Percentiles rank a stretch among this genome's conserved stretches.
Evolutionary conservation across 176 grass and related monocot genomes (phyloP).

Genomic region (Avena sativa): DNA sequence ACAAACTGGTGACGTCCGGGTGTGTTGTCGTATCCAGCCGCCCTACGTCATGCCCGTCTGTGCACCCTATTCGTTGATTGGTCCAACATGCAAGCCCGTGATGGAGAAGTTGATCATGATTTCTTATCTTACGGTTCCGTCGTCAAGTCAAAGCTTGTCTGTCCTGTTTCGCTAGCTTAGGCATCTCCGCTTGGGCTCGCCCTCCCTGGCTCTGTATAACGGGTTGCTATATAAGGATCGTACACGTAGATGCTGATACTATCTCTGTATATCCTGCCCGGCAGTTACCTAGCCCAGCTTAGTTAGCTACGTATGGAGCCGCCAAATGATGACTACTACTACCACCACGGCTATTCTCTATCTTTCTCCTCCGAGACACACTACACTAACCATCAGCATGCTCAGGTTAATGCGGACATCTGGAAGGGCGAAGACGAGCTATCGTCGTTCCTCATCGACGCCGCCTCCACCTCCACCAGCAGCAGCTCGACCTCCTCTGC

Average conservation of each 20-base stretch:
- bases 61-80: neutral
- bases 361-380: neutral
- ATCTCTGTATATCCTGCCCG: neutral
- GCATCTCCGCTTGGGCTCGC: neutral
- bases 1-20: neutral
- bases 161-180: neutral
- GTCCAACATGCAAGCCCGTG: neutral
- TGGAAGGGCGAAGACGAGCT: neutral
- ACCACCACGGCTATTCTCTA: neutral
- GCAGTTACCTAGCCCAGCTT: neutral
- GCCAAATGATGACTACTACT: neutral
- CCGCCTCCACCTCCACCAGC: neutral
- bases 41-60: conserved; percentile 1
- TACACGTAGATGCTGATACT: neutral
- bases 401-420: neutral
- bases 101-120: neutral
- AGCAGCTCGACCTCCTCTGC: neutral
- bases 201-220: no score
- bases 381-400: neutral
- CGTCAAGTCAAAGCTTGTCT: conserved; percentile 25
- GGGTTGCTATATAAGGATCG: conserved; percentile 7
- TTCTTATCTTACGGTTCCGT: neutral
- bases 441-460: conserved; percentile 1
- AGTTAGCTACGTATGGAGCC: neutral
- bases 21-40: conserved; percentile 4